Percentiles rank a stretch among this genome's conserved stretches.
Evolutionary conservation across 169 alveolate genomes (phyloP).

Genomic region (Cryptosporidium felis): DNA sequence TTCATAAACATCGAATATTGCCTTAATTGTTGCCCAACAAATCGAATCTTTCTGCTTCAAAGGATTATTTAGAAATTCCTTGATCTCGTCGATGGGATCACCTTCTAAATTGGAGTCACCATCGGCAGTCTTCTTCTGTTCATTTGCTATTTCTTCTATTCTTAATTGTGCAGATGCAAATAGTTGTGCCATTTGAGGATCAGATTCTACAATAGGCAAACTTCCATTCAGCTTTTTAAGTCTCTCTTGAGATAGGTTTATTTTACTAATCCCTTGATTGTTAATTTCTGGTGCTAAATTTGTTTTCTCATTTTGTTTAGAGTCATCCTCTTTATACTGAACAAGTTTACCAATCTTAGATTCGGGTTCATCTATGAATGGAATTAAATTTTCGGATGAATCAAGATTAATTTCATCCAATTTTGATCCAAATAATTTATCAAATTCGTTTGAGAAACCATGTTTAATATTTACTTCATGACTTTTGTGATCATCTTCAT

Average conservation of each 20-base stretch:
- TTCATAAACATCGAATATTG: slow-evolving; percentile 47
- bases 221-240: slow-evolving; percentile 25
- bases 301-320: background rate
- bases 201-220: slow-evolving; percentile 31
- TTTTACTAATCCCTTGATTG: background rate
- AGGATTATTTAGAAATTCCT: slow-evolving; percentile 14
- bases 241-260: background rate
- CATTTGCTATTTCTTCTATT: slow-evolving; percentile 37
- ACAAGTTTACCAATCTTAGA: background rate
- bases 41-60: background rate
- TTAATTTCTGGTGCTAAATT: background rate
- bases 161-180: slow-evolving; percentile 64
- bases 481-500: no score
- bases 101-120: background rate
- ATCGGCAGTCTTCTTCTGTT: background rate
- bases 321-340: background rate
- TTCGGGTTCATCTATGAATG: slow-evolving; percentile 36
- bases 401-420: background rate
- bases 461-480: background rate
- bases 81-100: slow-evolving; percentile 14
- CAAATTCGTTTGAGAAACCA: no score
- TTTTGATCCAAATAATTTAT: no score
- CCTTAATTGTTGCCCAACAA: slow-evolving; percentile 54
- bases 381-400: slow-evolving; percentile 47
- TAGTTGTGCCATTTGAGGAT: slow-evolving; percentile 62